Percentiles rank a stretch among this genome's conserved stretches.
phyloP scores from a whole-genome alignment of 495 filamentous ascomycete genomes.

The Oidiodendron maius region DNA sequence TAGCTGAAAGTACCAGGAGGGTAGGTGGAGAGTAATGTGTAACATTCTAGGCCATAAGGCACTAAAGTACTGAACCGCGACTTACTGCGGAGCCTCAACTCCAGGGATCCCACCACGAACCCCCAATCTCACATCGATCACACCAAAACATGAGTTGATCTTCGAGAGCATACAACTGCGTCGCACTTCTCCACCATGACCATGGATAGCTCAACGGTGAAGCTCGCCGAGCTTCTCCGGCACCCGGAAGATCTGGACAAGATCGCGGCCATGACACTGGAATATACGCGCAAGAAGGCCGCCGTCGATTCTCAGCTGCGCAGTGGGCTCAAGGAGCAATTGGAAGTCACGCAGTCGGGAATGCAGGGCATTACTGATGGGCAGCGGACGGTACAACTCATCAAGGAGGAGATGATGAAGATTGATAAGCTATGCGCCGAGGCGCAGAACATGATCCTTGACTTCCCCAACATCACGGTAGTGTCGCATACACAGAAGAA shows the following conservation, averaged over 20 bases:
- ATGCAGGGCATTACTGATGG: conserved; percentile 82
- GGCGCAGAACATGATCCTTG: conserved; percentile 89
- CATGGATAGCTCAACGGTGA: conserved; percentile 53
- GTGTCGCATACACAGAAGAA: conserved; percentile 91
- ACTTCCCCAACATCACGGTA: conserved; percentile 94
- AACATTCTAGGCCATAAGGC: too few relatives aligned
- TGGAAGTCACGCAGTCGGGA: conserved; percentile 85
- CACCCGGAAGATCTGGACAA: conserved; percentile 91
- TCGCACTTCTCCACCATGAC: conserved; percentile 10
- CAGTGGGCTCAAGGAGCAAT: conserved; percentile 78
- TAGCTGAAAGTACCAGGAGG: too few relatives aligned
- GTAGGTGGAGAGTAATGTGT: too few relatives aligned
- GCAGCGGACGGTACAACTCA: conserved; percentile 77
- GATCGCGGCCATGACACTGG: conserved; percentile 79
- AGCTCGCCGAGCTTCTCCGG: conserved; percentile 68
- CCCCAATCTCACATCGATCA: too few relatives aligned
- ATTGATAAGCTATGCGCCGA: conserved; percentile 97
- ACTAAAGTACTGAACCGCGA: too few relatives aligned
- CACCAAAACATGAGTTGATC: conserved; percentile 15
- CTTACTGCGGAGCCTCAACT: too few relatives aligned
- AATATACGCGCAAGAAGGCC: conserved; percentile 91
- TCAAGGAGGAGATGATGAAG: conserved; percentile 96
- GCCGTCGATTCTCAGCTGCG: conserved; percentile 86
- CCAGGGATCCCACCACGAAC: not conserved
- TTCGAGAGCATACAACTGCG: not conserved